Evolutionary conservation across 495 filamentous ascomycete genomes (phyloP).

Genomic region (Articulospora tetracladia): DNA sequence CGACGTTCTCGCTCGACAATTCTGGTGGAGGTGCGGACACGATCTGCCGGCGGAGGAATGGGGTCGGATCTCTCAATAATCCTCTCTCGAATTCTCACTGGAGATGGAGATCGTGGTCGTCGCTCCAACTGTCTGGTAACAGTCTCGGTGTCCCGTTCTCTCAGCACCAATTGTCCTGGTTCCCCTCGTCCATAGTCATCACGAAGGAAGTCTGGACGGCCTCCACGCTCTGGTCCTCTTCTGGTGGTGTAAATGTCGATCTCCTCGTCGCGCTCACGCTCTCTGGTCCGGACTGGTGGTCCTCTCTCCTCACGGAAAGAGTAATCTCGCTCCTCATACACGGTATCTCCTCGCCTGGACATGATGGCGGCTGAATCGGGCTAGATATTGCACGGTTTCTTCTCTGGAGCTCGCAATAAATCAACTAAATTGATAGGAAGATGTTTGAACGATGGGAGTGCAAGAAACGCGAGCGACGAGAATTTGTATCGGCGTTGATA

Average conservation of each 20-base stretch:
- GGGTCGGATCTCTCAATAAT: conserved; percentile 12
- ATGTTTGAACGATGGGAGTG: background rate
- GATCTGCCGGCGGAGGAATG: conserved; percentile 26
- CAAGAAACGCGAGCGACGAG: background rate
- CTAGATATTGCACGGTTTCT: background rate
- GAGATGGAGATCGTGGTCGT: conserved; percentile 33
- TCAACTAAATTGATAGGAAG: background rate
- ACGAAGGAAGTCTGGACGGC: conserved; percentile 48
- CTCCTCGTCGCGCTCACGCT: conserved; percentile 23
- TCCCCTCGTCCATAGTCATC: conserved; percentile 44
- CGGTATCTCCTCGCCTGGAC: conserved; percentile 17
- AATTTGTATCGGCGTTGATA: conserved; percentile 4
- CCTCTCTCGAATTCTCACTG: conserved; percentile 23
- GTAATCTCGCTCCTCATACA: conserved; percentile 20
- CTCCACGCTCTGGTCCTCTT: conserved; percentile 33
- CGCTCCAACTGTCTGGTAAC: conserved; percentile 18
- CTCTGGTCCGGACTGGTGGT: conserved; percentile 9
- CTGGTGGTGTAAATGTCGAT: conserved; percentile 28
- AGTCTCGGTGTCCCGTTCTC: conserved; percentile 29
- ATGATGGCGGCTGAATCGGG: conserved; percentile 2
- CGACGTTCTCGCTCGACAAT: conserved; percentile 40
- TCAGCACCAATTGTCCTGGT: conserved; percentile 42
- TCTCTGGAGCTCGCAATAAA: background rate
- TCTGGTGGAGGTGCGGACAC: conserved; percentile 28
- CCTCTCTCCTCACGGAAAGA: conserved; percentile 11